phyloP scores from a whole-genome alignment of 768 basidiomycete species.

The Calocybe gangraenosa region DNA sequence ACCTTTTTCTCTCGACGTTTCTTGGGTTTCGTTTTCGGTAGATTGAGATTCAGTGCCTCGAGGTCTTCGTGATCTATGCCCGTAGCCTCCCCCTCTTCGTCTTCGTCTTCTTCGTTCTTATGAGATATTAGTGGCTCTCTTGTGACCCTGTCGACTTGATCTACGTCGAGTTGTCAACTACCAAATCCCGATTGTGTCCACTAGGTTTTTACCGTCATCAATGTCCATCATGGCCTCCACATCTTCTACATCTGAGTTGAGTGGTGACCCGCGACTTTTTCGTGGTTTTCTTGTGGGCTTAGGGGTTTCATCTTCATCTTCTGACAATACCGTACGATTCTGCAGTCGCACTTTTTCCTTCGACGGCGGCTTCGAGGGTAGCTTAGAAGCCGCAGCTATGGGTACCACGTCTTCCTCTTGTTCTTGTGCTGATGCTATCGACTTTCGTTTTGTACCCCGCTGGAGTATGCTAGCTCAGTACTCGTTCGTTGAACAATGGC shows the following conservation, averaged over 20 bases:
- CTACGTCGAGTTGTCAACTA: conserved; percentile 17
- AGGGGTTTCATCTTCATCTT: conserved; percentile 52
- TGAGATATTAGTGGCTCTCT: conserved; percentile 1
- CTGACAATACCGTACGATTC: conserved; percentile 51
- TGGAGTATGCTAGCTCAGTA: too few relatives aligned
- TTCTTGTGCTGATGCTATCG: conserved; percentile 26
- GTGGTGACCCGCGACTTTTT: conserved; percentile 19
- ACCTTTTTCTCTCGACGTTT: conserved; percentile 51
- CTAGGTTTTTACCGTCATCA: conserved; percentile 51
- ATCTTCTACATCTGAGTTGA: conserved; percentile 41
- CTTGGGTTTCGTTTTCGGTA: conserved; percentile 29
- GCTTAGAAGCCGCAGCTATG: conserved; percentile 1
- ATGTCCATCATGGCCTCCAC: conserved; percentile 70
- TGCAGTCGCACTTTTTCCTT: conserved; percentile 32
- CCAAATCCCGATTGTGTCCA: too few relatives aligned
- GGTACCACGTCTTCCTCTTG: conserved; percentile 22
- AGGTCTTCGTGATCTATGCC: conserved; percentile 29
- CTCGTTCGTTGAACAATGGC: too few relatives aligned
- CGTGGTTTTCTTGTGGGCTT: conserved; percentile 30
- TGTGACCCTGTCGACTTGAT: conserved; percentile 26
- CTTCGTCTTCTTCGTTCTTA: conserved; percentile 21
- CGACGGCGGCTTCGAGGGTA: conserved; percentile 5
- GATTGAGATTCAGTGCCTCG: conserved; percentile 32
- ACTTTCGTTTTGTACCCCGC: conserved; percentile 45
- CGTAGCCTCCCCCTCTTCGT: conserved; percentile 19